phyloP scores from a whole-genome alignment of 345 rosid genomes.

The Bretschneidera sinensis region DNA sequence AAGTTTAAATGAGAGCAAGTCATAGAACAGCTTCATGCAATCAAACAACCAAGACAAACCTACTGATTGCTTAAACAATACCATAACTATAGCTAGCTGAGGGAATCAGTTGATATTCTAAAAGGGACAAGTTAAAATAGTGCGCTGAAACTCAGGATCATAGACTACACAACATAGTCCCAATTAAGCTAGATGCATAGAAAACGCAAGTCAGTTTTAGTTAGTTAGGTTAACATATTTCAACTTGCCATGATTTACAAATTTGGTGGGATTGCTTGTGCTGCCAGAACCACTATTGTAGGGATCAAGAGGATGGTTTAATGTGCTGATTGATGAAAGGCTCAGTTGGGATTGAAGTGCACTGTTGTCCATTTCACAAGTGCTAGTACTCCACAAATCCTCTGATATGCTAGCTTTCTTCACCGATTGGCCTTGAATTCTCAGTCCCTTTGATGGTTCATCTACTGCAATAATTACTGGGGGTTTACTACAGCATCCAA shows the following conservation, averaged over 20 bases:
- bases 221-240: neutral
- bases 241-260: constrained; percentile 66
- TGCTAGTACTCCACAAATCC: constrained; percentile 58
- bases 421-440: constrained; percentile 40
- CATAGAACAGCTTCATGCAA: too few relatives aligned
- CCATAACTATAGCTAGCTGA: neutral
- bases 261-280: constrained; percentile 57
- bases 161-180: neutral
- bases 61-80: neutral
- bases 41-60: neutral
- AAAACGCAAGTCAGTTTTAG: neutral
- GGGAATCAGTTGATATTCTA: neutral
- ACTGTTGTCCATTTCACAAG: constrained; percentile 58
- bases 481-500: constrained; percentile 44
- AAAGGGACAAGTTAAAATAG: neutral
- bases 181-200: neutral
- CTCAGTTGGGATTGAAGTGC: constrained; percentile 53
- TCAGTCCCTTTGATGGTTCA: constrained; percentile 45
- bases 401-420: constrained; percentile 43
- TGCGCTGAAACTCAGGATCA: neutral
- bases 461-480: constrained; percentile 21
- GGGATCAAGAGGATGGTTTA: constrained; percentile 35
- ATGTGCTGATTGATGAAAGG: constrained; percentile 45
- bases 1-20: neutral
- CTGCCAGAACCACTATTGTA: constrained; percentile 28